Conservation (phyloP, 495 filamentous ascomycete genomes). For the Penicillium maclennaniae region DNA sequence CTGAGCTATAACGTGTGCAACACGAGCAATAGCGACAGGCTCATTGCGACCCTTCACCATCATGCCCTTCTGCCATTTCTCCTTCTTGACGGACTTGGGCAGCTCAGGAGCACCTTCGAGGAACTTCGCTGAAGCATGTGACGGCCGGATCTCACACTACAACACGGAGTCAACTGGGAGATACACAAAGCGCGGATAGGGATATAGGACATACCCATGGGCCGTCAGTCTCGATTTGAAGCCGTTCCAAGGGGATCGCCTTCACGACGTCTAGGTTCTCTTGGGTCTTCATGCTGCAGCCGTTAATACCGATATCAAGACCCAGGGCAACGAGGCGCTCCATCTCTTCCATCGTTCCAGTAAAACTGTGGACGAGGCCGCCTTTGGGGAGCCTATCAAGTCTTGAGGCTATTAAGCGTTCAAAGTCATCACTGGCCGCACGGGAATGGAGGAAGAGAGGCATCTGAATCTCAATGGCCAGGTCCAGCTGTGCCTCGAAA, state of each 20-base stretch:
- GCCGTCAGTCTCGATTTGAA: slow-evolving; percentile 93
- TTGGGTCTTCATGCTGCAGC: slow-evolving; percentile 87
- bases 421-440: slow-evolving; percentile 79
- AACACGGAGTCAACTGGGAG: not conserved
- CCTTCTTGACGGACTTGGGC: slow-evolving; percentile 77
- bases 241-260: slow-evolving; percentile 63
- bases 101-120: slow-evolving; percentile 41
- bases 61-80: slow-evolving; percentile 76
- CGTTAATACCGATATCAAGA: slow-evolving; percentile 82
- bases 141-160: slow-evolving; percentile 54
- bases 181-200: not conserved
- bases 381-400: slow-evolving; percentile 58
- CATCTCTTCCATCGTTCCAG: slow-evolving; percentile 82
- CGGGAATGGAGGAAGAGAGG: slow-evolving; percentile 89
- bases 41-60: slow-evolving; percentile 95
- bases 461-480: slow-evolving; percentile 73
- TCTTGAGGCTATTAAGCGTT: slow-evolving; percentile 52
- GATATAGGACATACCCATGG: slow-evolving; percentile 59
- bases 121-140: slow-evolving; percentile 50
- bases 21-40: slow-evolving; percentile 73
- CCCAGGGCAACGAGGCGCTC: slow-evolving; percentile 66
- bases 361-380: slow-evolving; percentile 88
- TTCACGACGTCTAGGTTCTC: slow-evolving; percentile 81
- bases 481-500: slow-evolving; percentile 73
- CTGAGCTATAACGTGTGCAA: slow-evolving; percentile 80